These are phyloP conservation scores for Mucor ambiguus DNA, from an alignment of 371 early-diverging fungal species.

Conservation along the genomic window DNA sequence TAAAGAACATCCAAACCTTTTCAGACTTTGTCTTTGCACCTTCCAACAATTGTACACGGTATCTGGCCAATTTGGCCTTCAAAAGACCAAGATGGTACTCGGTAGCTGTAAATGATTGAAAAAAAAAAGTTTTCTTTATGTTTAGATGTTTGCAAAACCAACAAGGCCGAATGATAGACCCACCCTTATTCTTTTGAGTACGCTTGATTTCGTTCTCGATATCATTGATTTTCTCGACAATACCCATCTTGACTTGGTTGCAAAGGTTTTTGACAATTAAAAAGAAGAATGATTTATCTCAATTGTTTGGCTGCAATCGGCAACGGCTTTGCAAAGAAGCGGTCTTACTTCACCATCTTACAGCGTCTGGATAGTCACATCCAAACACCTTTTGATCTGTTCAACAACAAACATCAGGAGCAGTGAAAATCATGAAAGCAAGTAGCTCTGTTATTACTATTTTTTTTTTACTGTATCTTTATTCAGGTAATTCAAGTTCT, in stretches of 20 bases:
- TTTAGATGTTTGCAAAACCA: not conserved
- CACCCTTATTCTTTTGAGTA: conserved; percentile 92
- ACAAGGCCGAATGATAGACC: not conserved
- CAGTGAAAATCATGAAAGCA: not conserved
- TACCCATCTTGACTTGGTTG: conserved; percentile 69
- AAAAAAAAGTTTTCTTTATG: conserved; percentile 5
- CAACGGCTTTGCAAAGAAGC: conserved; percentile 1
- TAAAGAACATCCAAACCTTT: conserved; percentile 59
- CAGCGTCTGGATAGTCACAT: not conserved
- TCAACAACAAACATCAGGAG: not conserved
- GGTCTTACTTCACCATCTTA: not conserved
- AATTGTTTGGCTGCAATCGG: not conserved
- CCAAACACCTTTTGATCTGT: not conserved
- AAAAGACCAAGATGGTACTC: conserved; percentile 97
- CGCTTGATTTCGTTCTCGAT: conserved; percentile 83
- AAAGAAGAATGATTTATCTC: not conserved
- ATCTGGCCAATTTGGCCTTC: conserved; percentile 96
- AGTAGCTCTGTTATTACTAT: not conserved
- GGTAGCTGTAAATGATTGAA: conserved; percentile 63
- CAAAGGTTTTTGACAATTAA: not conserved
- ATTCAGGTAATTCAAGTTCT: conserved; percentile 3
- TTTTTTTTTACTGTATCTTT: not conserved
- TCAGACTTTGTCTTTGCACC: conserved; percentile 80
- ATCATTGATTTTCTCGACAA: conserved; percentile 92
- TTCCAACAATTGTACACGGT: conserved; percentile 93